phyloP scores from a whole-genome alignment of 2,329 filamentous ascomycete species.

The Penicillium sp. region DNA sequence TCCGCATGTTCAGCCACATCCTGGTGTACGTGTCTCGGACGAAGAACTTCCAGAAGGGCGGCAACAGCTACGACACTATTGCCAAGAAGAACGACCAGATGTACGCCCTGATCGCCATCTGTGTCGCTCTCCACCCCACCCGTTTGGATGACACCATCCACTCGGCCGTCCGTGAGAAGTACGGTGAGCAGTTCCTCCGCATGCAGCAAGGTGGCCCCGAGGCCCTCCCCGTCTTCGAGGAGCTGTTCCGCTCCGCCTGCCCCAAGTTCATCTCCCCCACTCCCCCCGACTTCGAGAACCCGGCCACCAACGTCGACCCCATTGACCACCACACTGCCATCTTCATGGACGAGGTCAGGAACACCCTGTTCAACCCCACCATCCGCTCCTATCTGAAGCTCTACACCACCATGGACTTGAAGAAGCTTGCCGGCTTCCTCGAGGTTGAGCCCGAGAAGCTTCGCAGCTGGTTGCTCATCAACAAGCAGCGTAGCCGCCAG shows the following conservation, averaged over 20 bases:
- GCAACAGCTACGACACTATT: conserved; percentile 83
- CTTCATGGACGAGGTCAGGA: conserved; percentile 99
- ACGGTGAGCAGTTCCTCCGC: conserved; percentile 94
- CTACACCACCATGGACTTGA: conserved; percentile 98
- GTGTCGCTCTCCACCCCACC: conserved; percentile 95
- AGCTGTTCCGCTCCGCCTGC: conserved; percentile 95
- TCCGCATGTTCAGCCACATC: conserved; percentile 99
- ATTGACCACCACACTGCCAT: conserved; percentile 94
- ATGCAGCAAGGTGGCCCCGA: conserved; percentile 95
- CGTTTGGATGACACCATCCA: conserved; percentile 98
- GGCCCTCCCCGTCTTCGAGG: conserved; percentile 92
- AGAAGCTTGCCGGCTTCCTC: conserved; percentile 95
- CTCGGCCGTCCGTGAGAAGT: conserved; percentile 96
- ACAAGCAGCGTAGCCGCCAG: conserved; percentile 98
- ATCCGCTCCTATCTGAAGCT: conserved; percentile 98
- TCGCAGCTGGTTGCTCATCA: conserved; percentile 87
- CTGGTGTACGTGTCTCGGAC: conserved; percentile 96
- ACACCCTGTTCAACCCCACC: conserved; percentile 95
- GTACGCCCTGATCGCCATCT: conserved; percentile 98
- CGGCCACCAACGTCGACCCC: conserved; percentile 90
- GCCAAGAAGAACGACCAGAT: conserved; percentile 99
- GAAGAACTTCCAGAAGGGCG: conserved; percentile 99
- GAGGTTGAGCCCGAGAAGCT: conserved; percentile 96
- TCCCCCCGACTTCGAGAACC: conserved; percentile 95
- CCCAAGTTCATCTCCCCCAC: conserved; percentile 99